Evolutionary conservation across 2,329 filamentous ascomycete species (phyloP).

Genomic region (Rutstroemia sydowiana): DNA sequence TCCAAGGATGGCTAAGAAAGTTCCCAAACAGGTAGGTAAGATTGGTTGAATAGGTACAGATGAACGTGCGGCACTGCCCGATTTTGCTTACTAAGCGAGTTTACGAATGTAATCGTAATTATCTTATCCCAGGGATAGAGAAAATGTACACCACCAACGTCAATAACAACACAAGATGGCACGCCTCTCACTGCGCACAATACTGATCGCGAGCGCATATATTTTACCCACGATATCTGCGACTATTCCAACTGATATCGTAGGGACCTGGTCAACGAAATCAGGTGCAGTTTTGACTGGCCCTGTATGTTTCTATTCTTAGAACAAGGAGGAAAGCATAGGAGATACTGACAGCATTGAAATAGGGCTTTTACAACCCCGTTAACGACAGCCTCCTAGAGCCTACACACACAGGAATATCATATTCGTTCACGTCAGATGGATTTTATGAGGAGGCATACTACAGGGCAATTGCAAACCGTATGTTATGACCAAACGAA

Average conservation of each 20-base stretch:
- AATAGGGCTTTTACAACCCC: conserved; percentile 62
- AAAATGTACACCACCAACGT: conserved; percentile 4
- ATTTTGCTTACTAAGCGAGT: not conserved
- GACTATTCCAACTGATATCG: conserved; percentile 39
- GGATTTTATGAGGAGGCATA: conserved; percentile 63
- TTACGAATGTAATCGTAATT: conserved; percentile 7
- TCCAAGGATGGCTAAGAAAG: no score
- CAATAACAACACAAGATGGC: conserved; percentile 23
- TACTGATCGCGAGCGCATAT: conserved; percentile 30
- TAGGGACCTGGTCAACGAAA: conserved; percentile 69
- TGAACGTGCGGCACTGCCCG: no score
- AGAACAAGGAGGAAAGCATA: conserved; percentile 14
- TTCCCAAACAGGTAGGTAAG: no score
- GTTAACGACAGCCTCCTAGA: conserved; percentile 58
- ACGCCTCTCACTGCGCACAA: conserved; percentile 28
- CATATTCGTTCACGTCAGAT: conserved; percentile 64
- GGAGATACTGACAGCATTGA: conserved; percentile 8
- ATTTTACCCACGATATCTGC: conserved; percentile 30
- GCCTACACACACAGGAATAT: conserved; percentile 59
- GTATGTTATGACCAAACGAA: conserved; percentile 35
- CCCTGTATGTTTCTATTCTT: conserved; percentile 44
- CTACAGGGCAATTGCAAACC: conserved; percentile 62
- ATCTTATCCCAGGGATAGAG: not conserved
- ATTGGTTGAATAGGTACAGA: no score
- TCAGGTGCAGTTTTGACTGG: conserved; percentile 62